Evolutionary conservation across 1,139 yeast species (phyloP), one percentile per base, ranked within the genome.

Genomic region (Zygosaccharomyces sapae): DNA sequence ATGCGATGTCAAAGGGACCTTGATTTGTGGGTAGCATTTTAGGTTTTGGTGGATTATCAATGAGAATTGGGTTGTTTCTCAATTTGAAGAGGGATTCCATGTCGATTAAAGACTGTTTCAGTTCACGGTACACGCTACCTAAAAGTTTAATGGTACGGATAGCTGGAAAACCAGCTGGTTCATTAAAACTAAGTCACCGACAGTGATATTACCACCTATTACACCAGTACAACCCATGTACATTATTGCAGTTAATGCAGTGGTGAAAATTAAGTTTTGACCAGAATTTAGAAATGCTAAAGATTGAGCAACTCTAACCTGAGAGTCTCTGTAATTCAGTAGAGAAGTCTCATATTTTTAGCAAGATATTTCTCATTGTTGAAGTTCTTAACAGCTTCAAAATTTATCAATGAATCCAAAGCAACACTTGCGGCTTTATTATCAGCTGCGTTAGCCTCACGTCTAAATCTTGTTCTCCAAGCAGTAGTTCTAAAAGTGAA

Each of bases 211-310:
- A 0, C 97, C 97, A 3, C 77, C 69, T 9, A 89, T 81, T 10
- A 92, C 95, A 27, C 97, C 97, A 50, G 81, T 81, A 60, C 97
- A 89, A n/a, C 97, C 97, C 96, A 92, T 83, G 66, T 86, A 92
- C 98, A 92, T 94, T 95, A 94, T 92, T 1, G 84, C 89, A 1
- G 98, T 92, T 56, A 94, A 72, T 1, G 98, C 97, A 34, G 86
- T 69, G 0, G 97, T 86, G 68, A 94, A 92, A 27, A 92, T 92
- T 46, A 89, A 64, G 65, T 87, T 90, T 68, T 92, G 99, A 3
- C 98, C 98, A 0, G 95, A 77, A 59, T 92, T 92, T 54, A 92
- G 74, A 61, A 79, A 89, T 16, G 97, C 95, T 54, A 92, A 73
- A 0, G 97, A 90, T 2, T 96, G 89, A 3, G 96, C 96, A 20